Conservation (phyloP, 2,329 filamentous ascomycete species). For the Metarhizium sp. region DNA sequence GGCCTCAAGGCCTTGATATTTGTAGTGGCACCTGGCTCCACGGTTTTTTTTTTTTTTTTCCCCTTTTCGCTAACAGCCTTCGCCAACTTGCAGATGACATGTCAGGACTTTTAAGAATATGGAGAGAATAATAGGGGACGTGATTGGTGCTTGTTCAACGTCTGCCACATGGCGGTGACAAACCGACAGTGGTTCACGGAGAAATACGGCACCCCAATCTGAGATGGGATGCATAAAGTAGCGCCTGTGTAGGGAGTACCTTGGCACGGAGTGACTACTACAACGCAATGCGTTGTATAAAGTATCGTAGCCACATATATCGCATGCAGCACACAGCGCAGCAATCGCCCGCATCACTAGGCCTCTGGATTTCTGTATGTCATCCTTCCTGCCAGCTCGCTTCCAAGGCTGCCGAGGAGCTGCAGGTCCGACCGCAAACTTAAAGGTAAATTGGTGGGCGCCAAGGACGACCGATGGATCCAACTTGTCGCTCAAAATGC, state of each 20-base stretch:
- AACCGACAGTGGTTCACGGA: not conserved
- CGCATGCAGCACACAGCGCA: no score
- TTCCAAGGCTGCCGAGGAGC: not conserved
- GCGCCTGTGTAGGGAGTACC: no score
- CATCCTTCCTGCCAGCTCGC: no score
- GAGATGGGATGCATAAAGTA: no score
- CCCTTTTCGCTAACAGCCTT: no score
- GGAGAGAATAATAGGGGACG: not conserved
- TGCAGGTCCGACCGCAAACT: not conserved
- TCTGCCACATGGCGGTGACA: not conserved
- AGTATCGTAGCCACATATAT: not conserved
- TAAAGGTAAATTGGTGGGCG: not conserved
- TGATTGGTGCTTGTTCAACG: not conserved
- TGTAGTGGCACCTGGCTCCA: no score
- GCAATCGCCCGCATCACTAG: not conserved
- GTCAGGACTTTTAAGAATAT: not conserved
- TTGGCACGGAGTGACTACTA: no score
- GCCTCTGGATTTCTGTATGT: no score
- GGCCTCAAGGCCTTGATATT: not conserved
- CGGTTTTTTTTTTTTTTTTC: no score
- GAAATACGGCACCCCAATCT: no score
- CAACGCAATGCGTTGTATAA: no score
- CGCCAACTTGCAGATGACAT: not conserved
- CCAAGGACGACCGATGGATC: not conserved
- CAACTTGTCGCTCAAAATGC: no score